Base-by-base conservation (phyloP, 2,329 filamentous ascomycete species). In the Verticillium zaregamsianum region DNA sequence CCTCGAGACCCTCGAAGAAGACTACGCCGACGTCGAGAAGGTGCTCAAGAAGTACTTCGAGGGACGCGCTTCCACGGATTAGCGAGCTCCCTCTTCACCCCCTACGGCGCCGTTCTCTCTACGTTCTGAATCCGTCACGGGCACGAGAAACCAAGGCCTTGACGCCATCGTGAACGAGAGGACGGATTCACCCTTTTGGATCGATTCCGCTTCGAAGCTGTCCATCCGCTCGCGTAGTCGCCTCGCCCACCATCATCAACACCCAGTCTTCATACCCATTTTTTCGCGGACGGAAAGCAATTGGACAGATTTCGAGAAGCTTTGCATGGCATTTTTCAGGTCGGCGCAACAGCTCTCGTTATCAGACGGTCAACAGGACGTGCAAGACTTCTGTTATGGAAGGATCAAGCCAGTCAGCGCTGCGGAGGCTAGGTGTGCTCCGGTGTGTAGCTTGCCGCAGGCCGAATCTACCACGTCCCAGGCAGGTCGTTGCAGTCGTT, bases 11-110 rank as follows among this genome's bases (percentile, higher is more conserved):
- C 90, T 92, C 64, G 93, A 93, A 80, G 75, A 80, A 64, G 93
- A 96, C 70, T 97, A 93, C 74, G 74, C 80, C 56, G 88, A 91
- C 60, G 90, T 90, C 58, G 88, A 93, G 76, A 82, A 78, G 66
- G 82, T 86, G 63, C 83, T 99, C 71, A 84, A 80, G 72, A 78
- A 82, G 67, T 96, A 49, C 45, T 49, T 49, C 20, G 45, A 49
- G 45, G 45, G 20, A 11, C 45, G 45, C 23, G 45, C 45, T 23
- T n/a, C 45, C 23, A 23, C 45, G 3, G 17, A 64, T 59, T 49
- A 49, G 23, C 45, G 8, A 49, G 20, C 45, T 58, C 39, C 39
- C 60, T 32, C 28, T 58, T 40, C 59, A 66, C 65, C 62, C 66
- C 68, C 25, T 60, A 54, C 59, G 45, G 60, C 59, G 45, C 52